phyloP scores from a whole-genome alignment of 2,329 filamentous ascomycete genomes.

The Botrytis deweyae region DNA sequence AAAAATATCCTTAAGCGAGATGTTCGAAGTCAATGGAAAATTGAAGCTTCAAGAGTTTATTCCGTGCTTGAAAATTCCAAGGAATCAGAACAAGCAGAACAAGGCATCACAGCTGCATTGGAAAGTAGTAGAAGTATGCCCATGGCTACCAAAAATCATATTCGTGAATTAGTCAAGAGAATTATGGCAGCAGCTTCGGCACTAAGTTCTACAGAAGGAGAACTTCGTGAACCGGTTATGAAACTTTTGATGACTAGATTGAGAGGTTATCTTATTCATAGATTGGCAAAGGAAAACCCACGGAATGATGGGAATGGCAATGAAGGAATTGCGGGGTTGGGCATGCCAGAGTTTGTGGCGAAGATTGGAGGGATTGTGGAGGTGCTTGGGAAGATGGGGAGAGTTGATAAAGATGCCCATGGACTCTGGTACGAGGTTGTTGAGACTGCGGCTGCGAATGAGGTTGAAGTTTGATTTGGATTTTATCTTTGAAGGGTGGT shows the following conservation, averaged over 20 bases:
- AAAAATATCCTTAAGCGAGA: constrained; percentile 83
- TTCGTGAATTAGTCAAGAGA: constrained; percentile 57
- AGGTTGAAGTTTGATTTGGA: background rate
- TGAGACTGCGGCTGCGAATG: constrained; percentile 21
- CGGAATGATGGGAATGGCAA: constrained; percentile 62
- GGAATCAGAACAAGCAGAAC: constrained; percentile 49
- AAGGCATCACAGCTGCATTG: constrained; percentile 62
- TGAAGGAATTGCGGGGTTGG: constrained; percentile 62
- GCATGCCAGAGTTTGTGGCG: constrained; percentile 71
- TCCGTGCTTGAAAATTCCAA: constrained; percentile 61
- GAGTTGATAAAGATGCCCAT: constrained; percentile 67
- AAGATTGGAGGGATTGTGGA: constrained; percentile 69
- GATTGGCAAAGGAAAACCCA: constrained; percentile 60
- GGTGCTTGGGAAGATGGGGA: constrained; percentile 61
- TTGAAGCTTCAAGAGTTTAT: constrained; percentile 69
- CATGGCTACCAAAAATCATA: constrained; percentile 57
- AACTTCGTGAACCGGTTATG: constrained; percentile 54
- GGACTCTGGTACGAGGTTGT: constrained; percentile 64
- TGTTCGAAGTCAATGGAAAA: constrained; percentile 74
- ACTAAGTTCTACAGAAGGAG: constrained; percentile 29
- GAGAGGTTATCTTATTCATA: constrained; percentile 62
- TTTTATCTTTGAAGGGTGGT: background rate
- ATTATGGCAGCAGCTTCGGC: constrained; percentile 44
- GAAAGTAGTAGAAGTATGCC: constrained; percentile 65
- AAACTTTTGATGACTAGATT: constrained; percentile 68